Percentiles rank a stretch among this genome's conserved stretches.
Evolutionary conservation across 345 rosid species (phyloP).

Genomic region (Angophora floribunda): DNA sequence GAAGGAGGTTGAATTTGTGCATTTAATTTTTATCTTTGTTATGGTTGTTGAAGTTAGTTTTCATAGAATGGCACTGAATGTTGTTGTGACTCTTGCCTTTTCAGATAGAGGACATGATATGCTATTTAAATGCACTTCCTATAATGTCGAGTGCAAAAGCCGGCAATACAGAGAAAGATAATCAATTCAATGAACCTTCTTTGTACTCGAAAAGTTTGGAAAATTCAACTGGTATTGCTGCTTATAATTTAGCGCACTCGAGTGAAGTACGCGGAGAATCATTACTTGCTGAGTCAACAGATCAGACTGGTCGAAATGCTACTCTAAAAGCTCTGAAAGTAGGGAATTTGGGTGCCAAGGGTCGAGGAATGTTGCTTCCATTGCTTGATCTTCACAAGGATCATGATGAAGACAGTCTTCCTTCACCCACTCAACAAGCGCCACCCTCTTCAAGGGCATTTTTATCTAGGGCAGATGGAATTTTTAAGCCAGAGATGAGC

Average conservation of each 20-base stretch:
- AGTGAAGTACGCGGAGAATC: conserved; percentile 4
- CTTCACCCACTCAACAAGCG: conserved; percentile 84
- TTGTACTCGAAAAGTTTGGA: conserved; percentile 17
- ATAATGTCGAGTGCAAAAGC: conserved; percentile 5
- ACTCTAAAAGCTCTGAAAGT: conserved; percentile 27
- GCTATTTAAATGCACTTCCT: conserved; percentile 15
- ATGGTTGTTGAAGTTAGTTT: not conserved
- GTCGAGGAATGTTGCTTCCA: conserved; percentile 47
- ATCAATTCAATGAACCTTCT: conserved; percentile 1
- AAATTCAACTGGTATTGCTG: conserved; percentile 9
- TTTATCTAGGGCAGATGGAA: conserved; percentile 20
- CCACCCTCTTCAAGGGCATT: conserved; percentile 29
- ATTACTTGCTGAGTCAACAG: conserved; percentile 4
- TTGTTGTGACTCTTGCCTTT: conserved; percentile 7
- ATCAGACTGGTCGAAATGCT: conserved; percentile 14
- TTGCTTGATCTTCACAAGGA: conserved; percentile 91
- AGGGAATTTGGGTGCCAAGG: conserved; percentile 29
- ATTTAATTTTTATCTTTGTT: not conserved
- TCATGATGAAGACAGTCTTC: conserved; percentile 93
- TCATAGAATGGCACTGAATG: not conserved
- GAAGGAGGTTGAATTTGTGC: conserved; percentile 47
- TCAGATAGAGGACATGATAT: conserved; percentile 55
- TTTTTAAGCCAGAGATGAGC: conserved; percentile 13
- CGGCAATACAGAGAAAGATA: conserved; percentile 20
- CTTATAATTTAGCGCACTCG: not conserved